Evolutionary conservation across 2,329 filamentous ascomycete genomes (phyloP).

Genomic region (Emergomyces pasteurianus): DNA sequence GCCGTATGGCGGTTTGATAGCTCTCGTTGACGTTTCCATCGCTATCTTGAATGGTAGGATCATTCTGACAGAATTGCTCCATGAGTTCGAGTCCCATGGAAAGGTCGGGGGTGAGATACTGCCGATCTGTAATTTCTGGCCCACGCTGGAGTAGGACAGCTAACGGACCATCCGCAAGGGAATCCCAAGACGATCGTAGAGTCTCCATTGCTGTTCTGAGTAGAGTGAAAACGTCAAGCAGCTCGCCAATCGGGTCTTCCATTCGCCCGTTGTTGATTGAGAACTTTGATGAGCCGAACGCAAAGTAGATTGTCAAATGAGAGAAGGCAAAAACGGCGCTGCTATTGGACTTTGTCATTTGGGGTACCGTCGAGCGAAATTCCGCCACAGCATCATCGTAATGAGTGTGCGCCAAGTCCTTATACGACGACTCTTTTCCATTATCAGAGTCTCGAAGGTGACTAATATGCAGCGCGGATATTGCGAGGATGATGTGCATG

Average conservation of each 20-base stretch:
- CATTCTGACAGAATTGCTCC: constrained; percentile 4
- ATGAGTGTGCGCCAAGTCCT: constrained; percentile 6
- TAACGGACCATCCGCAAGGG: constrained; percentile 4
- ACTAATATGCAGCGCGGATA: constrained; percentile 15
- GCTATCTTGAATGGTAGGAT: not conserved
- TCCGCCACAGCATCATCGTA: constrained; percentile 5
- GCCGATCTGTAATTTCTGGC: constrained; percentile 7
- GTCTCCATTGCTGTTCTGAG: constrained; percentile 7
- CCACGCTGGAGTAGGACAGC: constrained; percentile 10
- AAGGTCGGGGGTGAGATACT: constrained; percentile 6
- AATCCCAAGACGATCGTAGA: constrained; percentile 5
- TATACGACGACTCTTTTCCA: constrained; percentile 1
- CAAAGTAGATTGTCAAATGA: constrained; percentile 9
- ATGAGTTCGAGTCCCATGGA: constrained; percentile 7
- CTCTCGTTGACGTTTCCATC: not conserved
- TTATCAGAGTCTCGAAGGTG: constrained; percentile 1
- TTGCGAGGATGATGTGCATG: constrained; percentile 16
- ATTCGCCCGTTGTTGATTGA: not conserved
- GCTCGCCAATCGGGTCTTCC: constrained; percentile 6
- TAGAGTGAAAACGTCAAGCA: constrained; percentile 8
- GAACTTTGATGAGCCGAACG: constrained; percentile 9
- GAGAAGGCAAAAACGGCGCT: constrained; percentile 11
- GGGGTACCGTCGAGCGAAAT: constrained; percentile 3
- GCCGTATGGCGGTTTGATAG: constrained; percentile 5
- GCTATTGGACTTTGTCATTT: constrained; percentile 4